Percentiles rank a stretch among this genome's conserved stretches.
phyloP scores from a whole-genome alignment of 75 land plant species.

The Picea glauca region DNA sequence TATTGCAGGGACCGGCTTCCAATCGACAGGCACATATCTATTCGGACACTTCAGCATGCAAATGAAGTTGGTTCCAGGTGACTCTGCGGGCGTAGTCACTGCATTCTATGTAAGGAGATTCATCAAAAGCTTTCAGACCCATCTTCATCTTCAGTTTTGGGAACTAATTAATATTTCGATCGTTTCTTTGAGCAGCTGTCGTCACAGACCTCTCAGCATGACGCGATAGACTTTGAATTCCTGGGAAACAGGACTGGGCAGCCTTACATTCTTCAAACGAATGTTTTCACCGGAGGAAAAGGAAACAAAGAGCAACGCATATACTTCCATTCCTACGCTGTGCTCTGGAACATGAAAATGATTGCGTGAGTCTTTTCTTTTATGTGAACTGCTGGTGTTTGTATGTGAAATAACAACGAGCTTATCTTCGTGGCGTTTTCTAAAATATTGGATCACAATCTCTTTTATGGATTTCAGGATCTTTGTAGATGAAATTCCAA shows the following conservation, averaged over 20 bases:
- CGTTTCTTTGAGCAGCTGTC: constrained; percentile 38
- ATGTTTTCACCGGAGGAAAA: constrained; percentile 67
- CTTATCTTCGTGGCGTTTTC: too few relatives aligned
- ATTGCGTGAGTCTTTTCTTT: constrained; percentile 8
- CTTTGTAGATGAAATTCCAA: constrained; percentile 56
- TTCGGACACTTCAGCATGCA: constrained; percentile 23
- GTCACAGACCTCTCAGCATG: constrained; percentile 63
- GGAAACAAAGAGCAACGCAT: constrained; percentile 72
- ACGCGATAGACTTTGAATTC: constrained; percentile 82
- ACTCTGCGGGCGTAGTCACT: constrained; percentile 16
- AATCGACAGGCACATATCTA: constrained; percentile 7
- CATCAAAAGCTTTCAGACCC: background rate
- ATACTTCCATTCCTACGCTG: constrained; percentile 56
- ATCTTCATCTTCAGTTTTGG: background rate
- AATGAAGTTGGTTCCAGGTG: constrained; percentile 22
- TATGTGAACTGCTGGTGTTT: background rate
- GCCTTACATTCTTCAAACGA: constrained; percentile 71
- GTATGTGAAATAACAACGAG: background rate
- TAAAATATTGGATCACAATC: background rate
- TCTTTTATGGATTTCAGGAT: constrained; percentile 24
- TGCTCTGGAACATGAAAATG: constrained; percentile 61
- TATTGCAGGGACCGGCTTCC: constrained; percentile 19
- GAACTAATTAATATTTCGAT: background rate
- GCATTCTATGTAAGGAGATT: constrained; percentile 15
- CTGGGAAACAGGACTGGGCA: constrained; percentile 60